phyloP scores from a whole-genome alignment of 1,284 basidiomycete species.

The Sphaerobolus stellatus region DNA sequence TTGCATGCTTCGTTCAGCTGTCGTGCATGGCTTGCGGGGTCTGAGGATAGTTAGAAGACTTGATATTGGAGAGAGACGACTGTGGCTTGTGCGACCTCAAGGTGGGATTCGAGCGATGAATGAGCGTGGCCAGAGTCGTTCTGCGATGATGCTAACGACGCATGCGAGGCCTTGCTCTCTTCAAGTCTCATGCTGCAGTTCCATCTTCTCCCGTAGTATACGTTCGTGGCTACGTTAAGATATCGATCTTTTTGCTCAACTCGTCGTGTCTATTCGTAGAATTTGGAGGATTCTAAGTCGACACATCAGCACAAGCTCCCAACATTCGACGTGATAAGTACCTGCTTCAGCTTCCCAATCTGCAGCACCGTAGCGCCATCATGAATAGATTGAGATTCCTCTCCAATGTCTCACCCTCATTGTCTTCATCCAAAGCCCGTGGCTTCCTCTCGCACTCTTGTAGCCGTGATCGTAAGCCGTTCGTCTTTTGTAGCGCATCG shows the following conservation, averaged over 20 bases:
- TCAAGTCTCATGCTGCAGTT: constrained; percentile 44
- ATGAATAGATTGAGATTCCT: constrained; percentile 68
- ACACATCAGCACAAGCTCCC: constrained; percentile 4
- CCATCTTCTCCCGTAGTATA: constrained; percentile 46
- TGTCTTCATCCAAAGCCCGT: constrained; percentile 75
- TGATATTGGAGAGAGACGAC: constrained; percentile 56
- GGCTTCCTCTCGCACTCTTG: constrained; percentile 55
- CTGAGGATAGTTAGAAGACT: constrained; percentile 52
- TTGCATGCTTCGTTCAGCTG: constrained; percentile 59
- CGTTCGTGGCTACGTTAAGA: constrained; percentile 42
- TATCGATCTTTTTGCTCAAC: constrained; percentile 46
- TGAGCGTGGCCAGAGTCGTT: constrained; percentile 50
- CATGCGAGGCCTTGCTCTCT: constrained; percentile 39
- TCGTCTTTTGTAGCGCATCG: constrained; percentile 50
- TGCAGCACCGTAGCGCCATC: constrained; percentile 78
- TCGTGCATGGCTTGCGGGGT: constrained; percentile 51
- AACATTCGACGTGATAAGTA: constrained; percentile 25
- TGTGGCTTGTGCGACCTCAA: constrained; percentile 44
- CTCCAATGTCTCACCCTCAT: constrained; percentile 72
- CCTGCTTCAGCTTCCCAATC: constrained; percentile 74
- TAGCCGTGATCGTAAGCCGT: constrained; percentile 53
- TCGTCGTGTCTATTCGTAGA: constrained; percentile 61
- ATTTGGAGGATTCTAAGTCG: constrained; percentile 49
- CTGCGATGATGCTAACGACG: constrained; percentile 44
- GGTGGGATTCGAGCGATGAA: constrained; percentile 45